Percentiles rank a stretch among this genome's conserved stretches.
Evolutionary conservation across 2,329 filamentous ascomycete species (phyloP).

Genomic region (Calonectria crousiana): DNA sequence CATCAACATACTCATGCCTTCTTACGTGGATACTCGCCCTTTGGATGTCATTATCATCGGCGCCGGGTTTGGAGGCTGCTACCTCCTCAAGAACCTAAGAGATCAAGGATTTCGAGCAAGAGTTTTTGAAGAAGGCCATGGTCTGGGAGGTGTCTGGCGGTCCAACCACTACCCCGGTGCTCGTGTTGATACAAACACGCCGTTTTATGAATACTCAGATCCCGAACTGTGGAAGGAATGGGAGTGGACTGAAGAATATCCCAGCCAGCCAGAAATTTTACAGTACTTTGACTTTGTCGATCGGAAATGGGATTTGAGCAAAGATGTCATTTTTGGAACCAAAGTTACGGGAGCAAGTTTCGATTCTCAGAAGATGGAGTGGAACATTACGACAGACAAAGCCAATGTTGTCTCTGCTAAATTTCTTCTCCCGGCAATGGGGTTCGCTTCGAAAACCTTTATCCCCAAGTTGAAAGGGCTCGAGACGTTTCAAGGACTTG

Average conservation of each 20-base stretch:
- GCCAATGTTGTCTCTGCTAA: constrained; percentile 10
- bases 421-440: constrained; percentile 35
- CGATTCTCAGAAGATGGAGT: constrained; percentile 38
- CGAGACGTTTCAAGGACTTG: constrained; percentile 24
- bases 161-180: constrained; percentile 51
- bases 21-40: neutral
- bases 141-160: constrained; percentile 19
- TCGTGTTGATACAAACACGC: constrained; percentile 44
- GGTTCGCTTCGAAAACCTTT: constrained; percentile 30
- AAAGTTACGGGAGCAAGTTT: constrained; percentile 54
- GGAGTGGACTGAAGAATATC: constrained; percentile 52
- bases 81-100: constrained; percentile 20
- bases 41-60: constrained; percentile 23
- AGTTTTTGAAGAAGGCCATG: constrained; percentile 19
- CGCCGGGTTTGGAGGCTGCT: constrained; percentile 26
- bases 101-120: constrained; percentile 10
- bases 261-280: constrained; percentile 52
- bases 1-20: constrained; percentile 3
- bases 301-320: constrained; percentile 54
- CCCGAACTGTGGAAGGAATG: constrained; percentile 55
- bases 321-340: constrained; percentile 55
- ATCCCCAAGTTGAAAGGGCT: constrained; percentile 28
- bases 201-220: constrained; percentile 42
- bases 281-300: constrained; percentile 59
- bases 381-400: constrained; percentile 26